A percentile compares a stretch with the other conserved stretches of the same genome.
Evolutionary conservation across 2,329 filamentous ascomycete species (phyloP).

Genomic region (Colletotrichum aenigma): DNA sequence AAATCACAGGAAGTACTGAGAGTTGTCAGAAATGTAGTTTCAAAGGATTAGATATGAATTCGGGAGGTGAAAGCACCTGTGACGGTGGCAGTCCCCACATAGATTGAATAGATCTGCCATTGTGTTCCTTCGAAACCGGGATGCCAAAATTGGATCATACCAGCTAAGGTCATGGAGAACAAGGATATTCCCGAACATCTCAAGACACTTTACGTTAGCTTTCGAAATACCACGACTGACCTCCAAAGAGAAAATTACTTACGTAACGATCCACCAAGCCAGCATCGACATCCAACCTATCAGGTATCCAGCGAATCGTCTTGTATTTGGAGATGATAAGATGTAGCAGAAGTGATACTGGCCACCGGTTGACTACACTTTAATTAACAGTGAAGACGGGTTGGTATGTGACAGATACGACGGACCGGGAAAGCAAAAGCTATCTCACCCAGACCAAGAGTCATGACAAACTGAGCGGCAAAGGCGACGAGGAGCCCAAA

Average conservation of each 20-base stretch:
- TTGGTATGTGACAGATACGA: too few relatives aligned
- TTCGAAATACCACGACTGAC: background rate
- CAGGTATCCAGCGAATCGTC: too few relatives aligned
- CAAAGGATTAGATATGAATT: background rate
- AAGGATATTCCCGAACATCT: background rate
- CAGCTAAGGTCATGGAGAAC: background rate
- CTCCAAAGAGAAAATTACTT: too few relatives aligned
- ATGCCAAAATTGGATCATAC: background rate
- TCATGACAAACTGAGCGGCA: background rate
- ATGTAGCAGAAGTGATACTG: too few relatives aligned
- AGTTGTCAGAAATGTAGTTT: background rate
- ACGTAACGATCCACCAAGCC: too few relatives aligned
- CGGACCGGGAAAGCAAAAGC: background rate
- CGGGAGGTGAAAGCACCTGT: background rate
- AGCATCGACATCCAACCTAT: too few relatives aligned
- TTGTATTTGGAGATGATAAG: too few relatives aligned
- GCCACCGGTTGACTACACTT: too few relatives aligned
- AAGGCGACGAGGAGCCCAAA: background rate
- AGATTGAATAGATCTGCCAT: background rate
- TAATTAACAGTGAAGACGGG: too few relatives aligned
- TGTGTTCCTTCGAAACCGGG: background rate
- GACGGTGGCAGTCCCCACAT: background rate
- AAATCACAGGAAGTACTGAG: background rate
- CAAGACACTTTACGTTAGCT: background rate
- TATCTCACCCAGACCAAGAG: background rate